Conservation (phyloP, 202 grass and related monocot genomes). For the Setaria italica region DNA sequence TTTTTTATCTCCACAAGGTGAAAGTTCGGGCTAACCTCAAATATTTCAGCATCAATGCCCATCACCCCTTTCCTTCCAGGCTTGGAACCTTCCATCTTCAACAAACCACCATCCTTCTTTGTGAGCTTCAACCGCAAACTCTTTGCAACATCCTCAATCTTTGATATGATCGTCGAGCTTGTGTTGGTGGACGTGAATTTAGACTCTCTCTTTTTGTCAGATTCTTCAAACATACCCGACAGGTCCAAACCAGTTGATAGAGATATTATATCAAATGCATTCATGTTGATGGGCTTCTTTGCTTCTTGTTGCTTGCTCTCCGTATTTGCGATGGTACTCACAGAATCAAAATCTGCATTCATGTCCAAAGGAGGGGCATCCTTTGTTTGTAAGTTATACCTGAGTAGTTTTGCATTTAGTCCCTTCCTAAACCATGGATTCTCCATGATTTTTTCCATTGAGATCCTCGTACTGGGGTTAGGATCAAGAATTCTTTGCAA, state of each 20-base stretch:
- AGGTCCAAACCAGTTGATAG: constrained; percentile 85
- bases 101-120: constrained; percentile 83
- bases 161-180: constrained; percentile 65
- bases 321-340: not conserved
- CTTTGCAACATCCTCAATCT: constrained; percentile 83
- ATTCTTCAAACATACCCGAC: constrained; percentile 87
- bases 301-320: constrained; percentile 46
- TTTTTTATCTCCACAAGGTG: constrained; percentile 95
- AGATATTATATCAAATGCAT: constrained; percentile 95
- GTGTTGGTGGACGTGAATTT: constrained; percentile 84
- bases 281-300: constrained; percentile 65
- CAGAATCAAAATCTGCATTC: constrained; percentile 32
- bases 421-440: constrained; percentile 95
- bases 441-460: constrained; percentile 88
- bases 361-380: constrained; percentile 18
- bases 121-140: constrained; percentile 70
- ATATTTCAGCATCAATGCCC: constrained; percentile 86
- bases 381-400: constrained; percentile 44
- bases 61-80: constrained; percentile 83
- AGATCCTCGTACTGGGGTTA: constrained; percentile 81
- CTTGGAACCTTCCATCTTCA: constrained; percentile 86
- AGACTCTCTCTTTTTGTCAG: constrained; percentile 65
- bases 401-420: constrained; percentile 64
- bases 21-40: constrained; percentile 85
- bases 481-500: constrained; percentile 87